Conservation (phyloP, 2,329 filamentous ascomycete genomes). For the Trichoderma sp. region DNA sequence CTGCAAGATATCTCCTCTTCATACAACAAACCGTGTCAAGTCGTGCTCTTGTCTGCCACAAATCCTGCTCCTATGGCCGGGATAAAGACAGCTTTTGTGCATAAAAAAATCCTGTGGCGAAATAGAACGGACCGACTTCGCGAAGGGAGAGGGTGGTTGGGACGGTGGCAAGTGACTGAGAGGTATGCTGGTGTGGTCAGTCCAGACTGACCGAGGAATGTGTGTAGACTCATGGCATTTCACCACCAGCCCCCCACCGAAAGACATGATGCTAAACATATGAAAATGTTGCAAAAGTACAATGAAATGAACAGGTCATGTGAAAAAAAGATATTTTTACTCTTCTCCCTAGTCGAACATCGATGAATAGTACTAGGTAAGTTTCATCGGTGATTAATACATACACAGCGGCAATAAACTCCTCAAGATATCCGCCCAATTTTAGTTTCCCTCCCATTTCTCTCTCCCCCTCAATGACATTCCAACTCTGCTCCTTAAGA, state of each 20-base stretch:
- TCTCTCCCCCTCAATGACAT: background rate
- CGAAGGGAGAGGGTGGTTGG: slow-evolving; percentile 1
- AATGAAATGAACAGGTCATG: background rate
- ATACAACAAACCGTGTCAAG: background rate
- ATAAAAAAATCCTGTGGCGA: background rate
- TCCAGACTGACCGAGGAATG: background rate
- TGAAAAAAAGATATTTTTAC: background rate
- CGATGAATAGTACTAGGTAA: slow-evolving; percentile 23
- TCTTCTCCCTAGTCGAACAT: slow-evolving; percentile 14
- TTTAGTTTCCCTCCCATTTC: background rate
- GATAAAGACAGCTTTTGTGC: background rate
- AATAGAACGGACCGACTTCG: background rate
- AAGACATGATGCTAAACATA: background rate
- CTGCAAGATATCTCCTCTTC: background rate
- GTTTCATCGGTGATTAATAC: slow-evolving; percentile 12
- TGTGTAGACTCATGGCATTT: background rate
- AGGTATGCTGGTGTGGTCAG: background rate
- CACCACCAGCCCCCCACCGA: background rate
- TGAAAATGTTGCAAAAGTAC: background rate
- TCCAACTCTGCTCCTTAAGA: background rate
- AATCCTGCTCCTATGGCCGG: background rate
- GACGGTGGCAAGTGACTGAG: background rate
- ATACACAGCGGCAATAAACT: slow-evolving; percentile 20
- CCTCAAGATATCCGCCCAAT: slow-evolving; percentile 1
- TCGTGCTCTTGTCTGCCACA: background rate